Evolutionary conservation across 176 grass and related monocot species (phyloP).

Genomic region (Melocanna baccifera): DNA sequence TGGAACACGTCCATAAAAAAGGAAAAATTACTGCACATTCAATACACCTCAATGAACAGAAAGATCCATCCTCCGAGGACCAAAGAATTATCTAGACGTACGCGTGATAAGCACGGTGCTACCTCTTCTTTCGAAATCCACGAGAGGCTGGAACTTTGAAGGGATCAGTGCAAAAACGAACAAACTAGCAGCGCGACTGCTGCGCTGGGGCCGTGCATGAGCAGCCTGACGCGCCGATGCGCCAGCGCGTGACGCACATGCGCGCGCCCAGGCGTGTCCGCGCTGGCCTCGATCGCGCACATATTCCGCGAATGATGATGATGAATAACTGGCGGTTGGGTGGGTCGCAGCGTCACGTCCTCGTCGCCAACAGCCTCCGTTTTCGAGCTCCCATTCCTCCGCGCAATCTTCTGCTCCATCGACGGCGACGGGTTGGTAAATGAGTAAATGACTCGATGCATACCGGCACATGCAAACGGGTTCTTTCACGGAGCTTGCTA

Average conservation of each 20-base stretch:
- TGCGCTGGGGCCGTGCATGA: neutral
- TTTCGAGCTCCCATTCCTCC: neutral
- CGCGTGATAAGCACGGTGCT: neutral
- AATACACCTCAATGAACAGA: neutral
- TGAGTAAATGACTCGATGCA: neutral
- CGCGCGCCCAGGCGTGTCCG: neutral
- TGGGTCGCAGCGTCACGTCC: constrained; percentile 4
- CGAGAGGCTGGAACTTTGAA: neutral
- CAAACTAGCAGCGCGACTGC: neutral
- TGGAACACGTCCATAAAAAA: too few relatives aligned
- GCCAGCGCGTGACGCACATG: neutral
- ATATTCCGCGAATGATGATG: too few relatives aligned
- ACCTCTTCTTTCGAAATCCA: neutral
- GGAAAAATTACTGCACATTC: neutral
- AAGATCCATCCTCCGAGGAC: neutral
- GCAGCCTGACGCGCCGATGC: neutral
- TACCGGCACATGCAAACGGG: too few relatives aligned
- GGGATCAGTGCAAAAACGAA: neutral
- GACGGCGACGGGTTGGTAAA: neutral
- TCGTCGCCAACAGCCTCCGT: neutral
- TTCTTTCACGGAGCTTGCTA: neutral
- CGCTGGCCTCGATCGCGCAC: neutral
- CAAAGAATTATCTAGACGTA: neutral
- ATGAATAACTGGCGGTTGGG: too few relatives aligned
- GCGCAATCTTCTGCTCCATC: neutral